Evolutionary conservation across 2,329 filamentous ascomycete species (phyloP), one percentile per base, ranked within the genome.

Genomic region (Rhinocladiella mackenziei): DNA sequence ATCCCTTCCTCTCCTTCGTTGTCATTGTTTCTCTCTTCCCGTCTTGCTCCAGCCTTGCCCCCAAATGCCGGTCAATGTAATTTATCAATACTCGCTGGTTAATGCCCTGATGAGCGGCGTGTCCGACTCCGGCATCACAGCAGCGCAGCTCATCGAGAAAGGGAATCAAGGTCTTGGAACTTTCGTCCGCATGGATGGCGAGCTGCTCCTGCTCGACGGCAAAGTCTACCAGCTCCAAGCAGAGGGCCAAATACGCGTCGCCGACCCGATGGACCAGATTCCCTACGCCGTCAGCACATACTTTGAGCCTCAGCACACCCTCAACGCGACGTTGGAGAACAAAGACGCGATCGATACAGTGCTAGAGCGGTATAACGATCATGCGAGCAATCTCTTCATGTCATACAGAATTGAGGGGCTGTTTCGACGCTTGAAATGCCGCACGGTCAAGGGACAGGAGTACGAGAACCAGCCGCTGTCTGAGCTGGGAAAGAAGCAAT

Each of bases 131-230:
- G 71, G 71, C 25, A 73, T 73, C 45, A 58, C 68, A 38, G 71
- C 68, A 35, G 63, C 69, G 29, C 65, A 72, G 55, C 65, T 75
- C 45, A 59, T 66, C 10, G 57, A 61, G 29, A 66, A 72, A 54
- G 72, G 73, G 38, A 72, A 72, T 54, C 65, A 73, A 62, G 73
- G 72, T 45, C 65, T 76, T 7, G 72, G 72, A 45, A 70, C 70
- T 23, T 74, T 70, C 49, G 56, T 60, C 1, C 56, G 58, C 23
- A 68, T 72, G 58, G 60, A 71, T 49, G 69, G 69, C 39, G 69
- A 71, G 47, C 57, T 71, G 9, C 43, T 71, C n/a, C 59, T 70
- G 26, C 55, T 71, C 6, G 66, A 72, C 45, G 62, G 59, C 43
- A 60, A 55, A 20, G 60, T 65, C 15, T 70, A 71, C 52, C 67